Conservation (phyloP, 768 basidiomycete genomes). For the Cystofilobasidium macerans region DNA sequence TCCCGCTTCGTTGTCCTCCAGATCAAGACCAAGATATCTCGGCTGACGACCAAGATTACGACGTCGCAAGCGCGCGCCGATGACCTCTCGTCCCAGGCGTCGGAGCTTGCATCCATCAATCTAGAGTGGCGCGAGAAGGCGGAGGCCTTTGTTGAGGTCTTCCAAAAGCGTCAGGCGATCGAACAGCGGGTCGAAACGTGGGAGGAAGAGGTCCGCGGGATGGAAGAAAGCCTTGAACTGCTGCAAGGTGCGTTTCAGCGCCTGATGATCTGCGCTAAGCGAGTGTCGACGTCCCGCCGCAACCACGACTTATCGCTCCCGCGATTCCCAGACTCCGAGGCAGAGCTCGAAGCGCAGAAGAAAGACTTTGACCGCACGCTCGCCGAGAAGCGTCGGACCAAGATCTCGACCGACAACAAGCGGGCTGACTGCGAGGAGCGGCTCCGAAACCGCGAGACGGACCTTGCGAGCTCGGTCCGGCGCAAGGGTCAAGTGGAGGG, state of each 20-base stretch:
- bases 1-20: neutral
- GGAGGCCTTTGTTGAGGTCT: conserved; percentile 74
- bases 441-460: conserved; percentile 9
- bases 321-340: conserved; percentile 8
- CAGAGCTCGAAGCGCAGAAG: conserved; percentile 5
- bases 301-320: neutral
- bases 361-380: conserved; percentile 19
- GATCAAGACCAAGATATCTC: conserved; percentile 54
- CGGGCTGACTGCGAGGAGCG: conserved; percentile 11
- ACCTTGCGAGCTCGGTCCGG: neutral
- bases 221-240: conserved; percentile 27
- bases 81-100: conserved; percentile 54
- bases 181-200: conserved; percentile 44
- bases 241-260: conserved; percentile 11
- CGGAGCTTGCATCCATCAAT: conserved; percentile 48
- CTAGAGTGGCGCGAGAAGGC: conserved; percentile 62
- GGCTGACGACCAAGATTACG: conserved; percentile 52
- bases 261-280: neutral
- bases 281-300: neutral
- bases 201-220: conserved; percentile 20
- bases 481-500: conserved; percentile 14
- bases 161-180: conserved; percentile 55
- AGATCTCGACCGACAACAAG: neutral
- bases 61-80: conserved; percentile 65
- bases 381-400: conserved; percentile 13